Percentiles rank a stretch among this genome's conserved stretches.
Evolutionary conservation across 306 rosid genomes (phyloP).

Genomic region (Cucurbita argyrosperma): DNA sequence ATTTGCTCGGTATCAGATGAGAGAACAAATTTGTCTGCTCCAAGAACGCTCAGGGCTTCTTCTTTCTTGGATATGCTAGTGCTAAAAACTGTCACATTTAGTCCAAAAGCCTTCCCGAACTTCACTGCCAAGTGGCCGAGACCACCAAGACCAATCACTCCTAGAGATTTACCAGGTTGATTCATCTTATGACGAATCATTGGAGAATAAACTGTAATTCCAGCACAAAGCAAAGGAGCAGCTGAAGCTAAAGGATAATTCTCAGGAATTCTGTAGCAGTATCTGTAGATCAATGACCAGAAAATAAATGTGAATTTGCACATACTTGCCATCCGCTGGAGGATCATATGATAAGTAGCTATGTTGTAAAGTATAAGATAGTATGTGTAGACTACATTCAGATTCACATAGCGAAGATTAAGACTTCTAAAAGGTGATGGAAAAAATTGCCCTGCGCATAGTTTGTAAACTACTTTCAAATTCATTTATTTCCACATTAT

Average conservation of each 20-base stretch:
- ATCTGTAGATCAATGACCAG: constrained; percentile 34
- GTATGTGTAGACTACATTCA: neutral
- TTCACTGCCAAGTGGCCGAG: constrained; percentile 90
- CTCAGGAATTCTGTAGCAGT: constrained; percentile 65
- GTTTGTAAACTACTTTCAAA: neutral
- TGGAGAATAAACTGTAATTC: constrained; percentile 75
- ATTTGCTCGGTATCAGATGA: constrained; percentile 64
- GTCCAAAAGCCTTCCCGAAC: constrained; percentile 75
- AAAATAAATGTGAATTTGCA: neutral
- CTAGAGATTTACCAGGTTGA: constrained; percentile 78
- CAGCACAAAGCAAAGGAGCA: constrained; percentile 93
- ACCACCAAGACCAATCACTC: constrained; percentile 89
- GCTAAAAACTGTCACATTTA: constrained; percentile 62
- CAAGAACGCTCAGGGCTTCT: constrained; percentile 57
- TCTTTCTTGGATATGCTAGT: constrained; percentile 71
- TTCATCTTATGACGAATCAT: constrained; percentile 79
- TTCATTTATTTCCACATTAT: neutral
- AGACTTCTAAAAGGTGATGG: neutral
- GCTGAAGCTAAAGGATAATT: constrained; percentile 69
- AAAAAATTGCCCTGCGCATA: neutral
- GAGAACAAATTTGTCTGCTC: constrained; percentile 64
- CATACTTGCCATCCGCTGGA: neutral
- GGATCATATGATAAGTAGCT: neutral
- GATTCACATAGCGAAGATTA: neutral
- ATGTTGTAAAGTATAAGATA: neutral